Evolutionary conservation across 2,329 filamentous ascomycete genomes (phyloP), one percentile per base, ranked within the genome.

Genomic region (Tolypocladium nubicola): DNA sequence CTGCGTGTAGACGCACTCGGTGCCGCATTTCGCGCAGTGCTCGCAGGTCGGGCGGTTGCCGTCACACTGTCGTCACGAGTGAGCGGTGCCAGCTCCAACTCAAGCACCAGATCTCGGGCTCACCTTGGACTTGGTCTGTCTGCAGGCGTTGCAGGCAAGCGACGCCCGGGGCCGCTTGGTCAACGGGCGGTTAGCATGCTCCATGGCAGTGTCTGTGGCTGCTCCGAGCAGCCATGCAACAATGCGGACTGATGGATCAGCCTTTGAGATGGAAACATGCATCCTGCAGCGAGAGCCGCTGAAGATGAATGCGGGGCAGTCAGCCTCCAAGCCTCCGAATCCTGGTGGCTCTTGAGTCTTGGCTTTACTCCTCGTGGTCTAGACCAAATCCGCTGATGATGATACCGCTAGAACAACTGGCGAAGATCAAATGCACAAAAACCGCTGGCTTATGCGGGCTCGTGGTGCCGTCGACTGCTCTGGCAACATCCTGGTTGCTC

Each of bases 71-170:
- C 45, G 26, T 35, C 35, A 30, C 19, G 21, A 6, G 21, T 50
- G 40, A 41, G 26, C 26, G 3, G 4, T 30, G 26, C 26, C 26
- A 6, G 26, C 26, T 5, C 21, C 21, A 33, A 33, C 30, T 33
- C 30, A 33, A 8, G 38, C 3, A 23, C 4, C 39, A 35, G n/a
- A 19, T 19, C 21, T 23, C 35, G 52, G 21, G 19, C 56, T 54
- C 55, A 66, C 64, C 57, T 63, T 66, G 53, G 63, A 64, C 58
- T 66, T 66, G 40, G 61, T 63, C 41, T 61, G 60, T 38, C 63
- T 56, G 49, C 64, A 66, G 1, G 56, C 49, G 54, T 62, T 62
- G 57, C 64, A 66, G 19, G 64, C 64, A 33, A 62, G 59, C 21
- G 61, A 59, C 19, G 63, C 64, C 43, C 64, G 57, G 14, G 60